phyloP scores from a whole-genome alignment of 169 alveolate genomes.

The Theileria orientalis region DNA sequence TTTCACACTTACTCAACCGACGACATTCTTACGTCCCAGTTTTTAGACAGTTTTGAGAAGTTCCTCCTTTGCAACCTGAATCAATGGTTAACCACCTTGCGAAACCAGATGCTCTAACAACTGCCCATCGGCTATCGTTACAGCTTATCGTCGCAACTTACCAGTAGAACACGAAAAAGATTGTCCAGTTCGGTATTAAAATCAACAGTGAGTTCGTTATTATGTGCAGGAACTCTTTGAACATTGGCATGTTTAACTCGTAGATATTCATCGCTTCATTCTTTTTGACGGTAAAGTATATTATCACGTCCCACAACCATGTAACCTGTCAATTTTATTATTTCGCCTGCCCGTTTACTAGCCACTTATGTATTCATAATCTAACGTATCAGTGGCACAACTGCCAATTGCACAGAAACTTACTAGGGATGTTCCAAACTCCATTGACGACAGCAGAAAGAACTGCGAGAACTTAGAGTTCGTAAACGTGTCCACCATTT shows the following conservation, averaged over 20 bases:
- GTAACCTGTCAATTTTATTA: slow-evolving; percentile 32
- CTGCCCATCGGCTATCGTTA: not conserved
- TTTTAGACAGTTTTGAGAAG: slow-evolving; percentile 31
- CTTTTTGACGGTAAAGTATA: slow-evolving; percentile 34
- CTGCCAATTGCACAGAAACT: not conserved
- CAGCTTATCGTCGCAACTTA: slow-evolving; percentile 23
- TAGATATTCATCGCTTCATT: slow-evolving; percentile 7
- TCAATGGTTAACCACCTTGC: not conserved
- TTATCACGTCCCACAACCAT: slow-evolving; percentile 38
- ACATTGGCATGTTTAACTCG: slow-evolving; percentile 42
- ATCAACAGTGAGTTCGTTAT: slow-evolving; percentile 46
- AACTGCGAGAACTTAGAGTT: slow-evolving; percentile 54
- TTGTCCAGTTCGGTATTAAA: slow-evolving; percentile 62
- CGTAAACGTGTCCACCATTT: slow-evolving; percentile 48
- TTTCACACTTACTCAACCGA: slow-evolving; percentile 9
- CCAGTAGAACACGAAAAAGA: slow-evolving; percentile 65
- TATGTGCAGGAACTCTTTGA: slow-evolving; percentile 47
- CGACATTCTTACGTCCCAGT: slow-evolving; percentile 58
- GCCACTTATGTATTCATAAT: not conserved
- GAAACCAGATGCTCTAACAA: not conserved
- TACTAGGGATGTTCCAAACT: slow-evolving; percentile 46
- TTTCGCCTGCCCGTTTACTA: not conserved
- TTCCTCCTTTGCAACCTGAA: slow-evolving; percentile 60
- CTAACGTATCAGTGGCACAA: not conserved
- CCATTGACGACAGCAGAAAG: slow-evolving; percentile 44